phyloP scores from a whole-genome alignment of 192 early-diverging fungal genomes.

The Haplosporangium gracile region DNA sequence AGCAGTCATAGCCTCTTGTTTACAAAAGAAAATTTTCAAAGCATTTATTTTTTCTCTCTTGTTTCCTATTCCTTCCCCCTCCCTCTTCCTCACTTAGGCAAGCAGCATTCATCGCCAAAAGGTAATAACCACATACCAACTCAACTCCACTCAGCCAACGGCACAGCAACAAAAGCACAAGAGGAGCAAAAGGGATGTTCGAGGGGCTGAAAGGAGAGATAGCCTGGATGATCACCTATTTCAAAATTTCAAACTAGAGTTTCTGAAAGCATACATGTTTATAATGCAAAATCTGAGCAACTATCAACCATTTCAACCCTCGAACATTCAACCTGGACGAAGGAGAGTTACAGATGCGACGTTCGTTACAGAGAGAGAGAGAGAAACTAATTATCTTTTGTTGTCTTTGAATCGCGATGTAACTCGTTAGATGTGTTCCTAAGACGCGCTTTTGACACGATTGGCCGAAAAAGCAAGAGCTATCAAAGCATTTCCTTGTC shows the following conservation, averaged over 20 bases:
- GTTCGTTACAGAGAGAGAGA: not conserved
- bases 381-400: not conserved
- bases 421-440: not conserved
- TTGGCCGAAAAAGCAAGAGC: not conserved
- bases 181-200: not conserved
- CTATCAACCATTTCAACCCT: not conserved
- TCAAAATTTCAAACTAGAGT: slow-evolving; percentile 69
- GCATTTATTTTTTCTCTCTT: not conserved
- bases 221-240: slow-evolving; percentile 60
- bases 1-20: no score
- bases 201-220: not conserved
- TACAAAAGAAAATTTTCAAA: slow-evolving; percentile 5
- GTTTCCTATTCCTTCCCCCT: not conserved
- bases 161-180: not conserved
- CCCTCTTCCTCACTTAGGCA: not conserved
- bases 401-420: not conserved
- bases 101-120: not conserved
- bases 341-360: not conserved
- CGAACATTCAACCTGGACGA: not conserved
- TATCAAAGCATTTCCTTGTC: not conserved
- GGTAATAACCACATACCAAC: not conserved
- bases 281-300: slow-evolving; percentile 62
- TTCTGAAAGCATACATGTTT: slow-evolving; percentile 66
- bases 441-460: slow-evolving; percentile 13
- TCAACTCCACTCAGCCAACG: not conserved